A percentile compares a stretch with the other conserved stretches of the same genome.
These are phyloP conservation scores for Gyrodon lividus DNA, from an alignment of 768 basidiomycete species.

Conservation along the genomic window DNA sequence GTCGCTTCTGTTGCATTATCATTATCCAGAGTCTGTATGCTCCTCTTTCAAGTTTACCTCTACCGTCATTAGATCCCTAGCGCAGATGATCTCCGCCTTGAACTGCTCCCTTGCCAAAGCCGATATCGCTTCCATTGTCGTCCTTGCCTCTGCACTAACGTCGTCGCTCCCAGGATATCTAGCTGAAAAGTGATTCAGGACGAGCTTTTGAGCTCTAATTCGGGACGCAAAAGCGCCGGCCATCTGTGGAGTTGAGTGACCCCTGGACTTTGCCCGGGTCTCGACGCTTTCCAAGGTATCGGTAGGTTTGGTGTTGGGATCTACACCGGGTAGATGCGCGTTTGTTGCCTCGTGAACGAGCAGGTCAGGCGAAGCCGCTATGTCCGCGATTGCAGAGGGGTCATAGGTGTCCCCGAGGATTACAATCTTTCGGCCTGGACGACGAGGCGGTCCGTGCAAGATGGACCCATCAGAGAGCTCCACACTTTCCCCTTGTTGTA, in stretches of 20 bases:
- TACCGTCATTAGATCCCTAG: constrained; percentile 72
- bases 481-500: constrained; percentile 66
- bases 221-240: constrained; percentile 76
- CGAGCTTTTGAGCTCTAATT: constrained; percentile 58
- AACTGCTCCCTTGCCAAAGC: constrained; percentile 54
- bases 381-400: constrained; percentile 58
- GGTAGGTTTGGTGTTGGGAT: constrained; percentile 52
- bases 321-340: constrained; percentile 70
- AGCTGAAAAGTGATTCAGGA: constrained; percentile 85
- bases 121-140: constrained; percentile 64
- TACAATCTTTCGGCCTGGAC: constrained; percentile 72
- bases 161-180: constrained; percentile 72
- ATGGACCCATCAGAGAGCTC: constrained; percentile 69
- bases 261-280: constrained; percentile 64
- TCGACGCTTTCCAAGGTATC: constrained; percentile 67
- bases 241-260: constrained; percentile 92
- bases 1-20: constrained; percentile 4
- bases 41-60: constrained; percentile 45
- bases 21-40: constrained; percentile 12
- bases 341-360: constrained; percentile 91
- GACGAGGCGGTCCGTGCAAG: constrained; percentile 62
- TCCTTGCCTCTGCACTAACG: constrained; percentile 43
- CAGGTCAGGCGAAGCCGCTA: constrained; percentile 68
- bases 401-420: constrained; percentile 87
- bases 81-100: constrained; percentile 60